phyloP scores from a whole-genome alignment of 108 stramenopile species.

The Skeletonema grethae region DNA sequence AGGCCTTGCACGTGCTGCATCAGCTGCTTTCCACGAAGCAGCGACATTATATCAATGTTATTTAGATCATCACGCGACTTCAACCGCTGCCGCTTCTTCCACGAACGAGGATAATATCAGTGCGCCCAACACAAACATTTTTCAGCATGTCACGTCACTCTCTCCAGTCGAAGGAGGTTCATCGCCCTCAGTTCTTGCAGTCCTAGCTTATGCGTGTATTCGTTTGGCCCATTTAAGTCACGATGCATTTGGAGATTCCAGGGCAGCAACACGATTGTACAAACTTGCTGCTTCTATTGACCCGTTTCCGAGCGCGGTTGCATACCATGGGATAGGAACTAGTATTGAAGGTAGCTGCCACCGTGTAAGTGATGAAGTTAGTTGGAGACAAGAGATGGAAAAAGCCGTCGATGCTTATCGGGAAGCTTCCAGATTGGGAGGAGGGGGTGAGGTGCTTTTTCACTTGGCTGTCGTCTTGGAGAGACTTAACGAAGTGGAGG shows the following conservation, averaged over 20 bases:
- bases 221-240: constrained; percentile 71
- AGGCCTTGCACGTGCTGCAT: constrained; percentile 70
- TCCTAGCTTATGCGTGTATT: constrained; percentile 73
- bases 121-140: constrained; percentile 30
- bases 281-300: constrained; percentile 62
- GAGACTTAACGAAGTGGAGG: constrained; percentile 67
- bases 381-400: constrained; percentile 57
- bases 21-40: constrained; percentile 79
- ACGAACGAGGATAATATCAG: not conserved
- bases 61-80: constrained; percentile 45
- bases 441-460: constrained; percentile 52
- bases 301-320: constrained; percentile 61
- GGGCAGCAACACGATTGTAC: constrained; percentile 74
- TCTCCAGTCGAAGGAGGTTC: not conserved
- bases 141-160: constrained; percentile 75
- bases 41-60: constrained; percentile 88
- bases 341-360: constrained; percentile 59
- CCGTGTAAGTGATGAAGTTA: constrained; percentile 7
- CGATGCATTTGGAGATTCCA: constrained; percentile 81
- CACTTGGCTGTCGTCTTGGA: constrained; percentile 81
- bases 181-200: constrained; percentile 36
- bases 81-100: not conserved
- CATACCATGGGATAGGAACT: constrained; percentile 72
- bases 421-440: constrained; percentile 47
- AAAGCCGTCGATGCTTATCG: constrained; percentile 72